Evolutionary conservation across 176 grass and related monocot species (phyloP), one percentile per base, ranked within the genome.

Genomic region (Musa acuminata): DNA sequence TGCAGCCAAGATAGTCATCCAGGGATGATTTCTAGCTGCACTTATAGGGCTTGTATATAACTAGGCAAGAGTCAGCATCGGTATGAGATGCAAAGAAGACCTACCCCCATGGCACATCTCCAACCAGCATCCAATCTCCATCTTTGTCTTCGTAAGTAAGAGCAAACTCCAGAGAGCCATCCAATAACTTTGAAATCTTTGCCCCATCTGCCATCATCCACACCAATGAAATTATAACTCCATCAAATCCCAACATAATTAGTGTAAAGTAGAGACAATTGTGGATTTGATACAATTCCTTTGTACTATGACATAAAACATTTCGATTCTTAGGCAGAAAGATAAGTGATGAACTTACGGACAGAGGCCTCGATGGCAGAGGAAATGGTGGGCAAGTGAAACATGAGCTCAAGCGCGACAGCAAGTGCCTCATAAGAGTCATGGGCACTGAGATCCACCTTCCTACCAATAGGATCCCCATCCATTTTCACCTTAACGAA

Each of bases 51-150:
- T 29, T 29, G 27, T 29, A 29, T 3, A 29, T 29, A 29, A 29
- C 27, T 29, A 29, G 2, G 64, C 57, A 19, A 60, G 16, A 19
- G 21, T 55, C 27, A 14, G 8, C 13, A 1, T 72, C n/a, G 26
- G 3, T 27, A 64, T 2, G 19, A 49, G 51, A 14, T 59, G 59
- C 13, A 16, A 77, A 48, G 20, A 11, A 21, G 17, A 69, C 87
- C 85, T 92, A 89, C 84, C 67, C 84, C 92, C 92, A 96, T 11
- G 92, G 92, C 64, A 96, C 92, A 77, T 96, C 92, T 80, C 92
- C 92, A 66, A 96, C 89, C 12, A 96, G 84, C 92, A 96, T 96
- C 92, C 92, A 96, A 54, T 96, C 92, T 7, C 92, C 92, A 63
- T 96, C 92, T 53, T 77, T 87, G 73, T 96, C 92, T 86, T 96